Conservation (phyloP, 352 stramenopile species). For the Globisporangium acanthophoron region DNA sequence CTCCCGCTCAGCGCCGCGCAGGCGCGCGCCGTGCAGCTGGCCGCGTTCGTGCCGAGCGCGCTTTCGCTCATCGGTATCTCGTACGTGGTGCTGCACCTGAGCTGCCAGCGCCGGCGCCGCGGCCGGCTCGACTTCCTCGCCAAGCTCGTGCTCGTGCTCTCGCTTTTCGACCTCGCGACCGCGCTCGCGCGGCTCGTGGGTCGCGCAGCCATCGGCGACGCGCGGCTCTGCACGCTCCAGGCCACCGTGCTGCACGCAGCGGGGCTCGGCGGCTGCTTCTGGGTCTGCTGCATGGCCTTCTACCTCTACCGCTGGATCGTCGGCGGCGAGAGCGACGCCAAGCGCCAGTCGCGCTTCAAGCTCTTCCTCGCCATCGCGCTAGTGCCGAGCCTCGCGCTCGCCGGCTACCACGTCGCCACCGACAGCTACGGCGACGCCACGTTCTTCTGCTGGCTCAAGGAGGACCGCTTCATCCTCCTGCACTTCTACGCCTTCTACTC, state of each 20-base stretch:
- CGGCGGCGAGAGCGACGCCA: constrained; percentile 62
- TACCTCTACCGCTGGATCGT: constrained; percentile 82
- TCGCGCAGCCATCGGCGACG: constrained; percentile 33
- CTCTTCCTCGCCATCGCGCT: constrained; percentile 53
- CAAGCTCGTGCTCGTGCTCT: constrained; percentile 63
- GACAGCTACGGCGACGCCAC: constrained; percentile 70
- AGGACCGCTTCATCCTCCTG: constrained; percentile 59
- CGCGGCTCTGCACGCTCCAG: constrained; percentile 46
- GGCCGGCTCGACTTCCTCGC: constrained; percentile 56
- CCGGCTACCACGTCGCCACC: constrained; percentile 54
- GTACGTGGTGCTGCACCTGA: constrained; percentile 64
- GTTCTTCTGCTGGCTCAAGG: constrained; percentile 79
- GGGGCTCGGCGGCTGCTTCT: constrained; percentile 57
- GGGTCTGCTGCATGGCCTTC: constrained; percentile 75
- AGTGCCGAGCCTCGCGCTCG: constrained; percentile 38
- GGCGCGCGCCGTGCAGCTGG: constrained; percentile 30
- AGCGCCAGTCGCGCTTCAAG: constrained; percentile 44
- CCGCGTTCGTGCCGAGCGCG: constrained; percentile 35
- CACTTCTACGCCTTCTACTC: constrained; percentile 79
- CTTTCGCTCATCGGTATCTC: constrained; percentile 54
- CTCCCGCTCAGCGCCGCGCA: constrained; percentile 20
- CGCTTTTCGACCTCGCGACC: constrained; percentile 59
- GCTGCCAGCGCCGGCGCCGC: constrained; percentile 21
- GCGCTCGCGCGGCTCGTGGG: constrained; percentile 52
- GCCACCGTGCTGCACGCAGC: constrained; percentile 47